Evolutionary conservation across 805 yeast genomes (phyloP), one percentile per base, ranked within the genome.

Genomic region (Hanseniaspora hatyaiensis): DNA sequence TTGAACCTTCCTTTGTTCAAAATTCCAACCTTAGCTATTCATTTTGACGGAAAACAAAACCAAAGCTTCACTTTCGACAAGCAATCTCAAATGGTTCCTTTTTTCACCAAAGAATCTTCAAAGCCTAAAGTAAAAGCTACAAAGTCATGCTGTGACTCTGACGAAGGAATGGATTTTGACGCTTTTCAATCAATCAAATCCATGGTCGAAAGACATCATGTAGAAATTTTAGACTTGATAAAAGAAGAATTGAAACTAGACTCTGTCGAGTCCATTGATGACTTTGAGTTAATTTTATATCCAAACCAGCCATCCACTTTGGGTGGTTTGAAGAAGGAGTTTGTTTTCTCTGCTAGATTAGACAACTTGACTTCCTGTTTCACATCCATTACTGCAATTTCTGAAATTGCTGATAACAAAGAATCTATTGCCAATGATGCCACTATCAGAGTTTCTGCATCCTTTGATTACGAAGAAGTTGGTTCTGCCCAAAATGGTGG

Each of bases 401-500:
- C 83, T 34, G 73, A 73, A 49, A 65, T 84, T 2, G 64, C 74
- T 0, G 63, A 59, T 8, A 60, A 65, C 11, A 57, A 60, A 16
- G 40, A 43, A 28, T 28, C 40, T 8, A 61, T 81, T 34, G 64
- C 60, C 1, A 55, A 64, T 0, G 80, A 77, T 49, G 52, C 66
- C 2, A 81, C 84, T 37, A 77, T 86, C 34, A 78, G 82, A 58
- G 62, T 88, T 59, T 71, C 87, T 47, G 79, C 95, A 0, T 69
- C 88, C 51, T 89, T 92, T 62, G 98, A 89, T 62, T 97, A 92
- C 63, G 98, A 89, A 65, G 98, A 89, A 63, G 73, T 89, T 54
- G 98, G 98, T 0, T 87, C 96, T 1, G 71, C 78, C 8, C 82
- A 95, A 15, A 95, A 95, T 12, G 96, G 89, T 64, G 98, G 98